phyloP scores from a whole-genome alignment of 495 filamentous ascomycete genomes.

The Aspergillus coremiiformis region DNA sequence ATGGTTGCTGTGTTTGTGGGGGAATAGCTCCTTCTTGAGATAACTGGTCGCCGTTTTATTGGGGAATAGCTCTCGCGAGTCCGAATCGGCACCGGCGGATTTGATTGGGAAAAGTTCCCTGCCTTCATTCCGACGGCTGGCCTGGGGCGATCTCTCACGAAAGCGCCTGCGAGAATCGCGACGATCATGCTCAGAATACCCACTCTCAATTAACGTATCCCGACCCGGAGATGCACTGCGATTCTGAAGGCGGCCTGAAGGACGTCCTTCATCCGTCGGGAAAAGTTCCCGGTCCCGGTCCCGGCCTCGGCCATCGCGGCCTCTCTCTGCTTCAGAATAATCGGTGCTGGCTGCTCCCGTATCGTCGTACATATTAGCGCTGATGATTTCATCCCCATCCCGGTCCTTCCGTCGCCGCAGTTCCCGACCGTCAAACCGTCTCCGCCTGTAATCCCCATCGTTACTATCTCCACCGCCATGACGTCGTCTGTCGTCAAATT shows the following conservation, averaged over 20 bases:
- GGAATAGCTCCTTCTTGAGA: constrained; percentile 63
- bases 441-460: constrained; percentile 52
- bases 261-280: constrained; percentile 28
- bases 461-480: constrained; percentile 52
- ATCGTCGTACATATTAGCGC: constrained; percentile 76
- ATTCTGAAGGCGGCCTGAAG: constrained; percentile 47
- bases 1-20: constrained; percentile 53
- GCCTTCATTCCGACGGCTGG: constrained; percentile 27
- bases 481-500: constrained; percentile 39
- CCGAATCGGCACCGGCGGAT: constrained; percentile 14
- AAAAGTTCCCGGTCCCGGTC: constrained; percentile 45
- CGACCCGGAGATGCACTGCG: constrained; percentile 66
- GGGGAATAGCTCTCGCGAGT: constrained; percentile 41
- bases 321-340: constrained; percentile 28
- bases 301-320: constrained; percentile 20
- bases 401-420: constrained; percentile 46
- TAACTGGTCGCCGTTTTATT: constrained; percentile 41
- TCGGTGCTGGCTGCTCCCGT: constrained; percentile 12
- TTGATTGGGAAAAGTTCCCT: constrained; percentile 41
- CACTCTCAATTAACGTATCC: constrained; percentile 50
- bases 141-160: constrained; percentile 36
- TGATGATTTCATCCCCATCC: constrained; percentile 48
- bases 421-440: constrained; percentile 51
- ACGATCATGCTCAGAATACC: constrained; percentile 37
- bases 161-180: constrained; percentile 30